Base-by-base conservation (phyloP, 208 protist species). In the Leishmania gerbilli region DNA sequence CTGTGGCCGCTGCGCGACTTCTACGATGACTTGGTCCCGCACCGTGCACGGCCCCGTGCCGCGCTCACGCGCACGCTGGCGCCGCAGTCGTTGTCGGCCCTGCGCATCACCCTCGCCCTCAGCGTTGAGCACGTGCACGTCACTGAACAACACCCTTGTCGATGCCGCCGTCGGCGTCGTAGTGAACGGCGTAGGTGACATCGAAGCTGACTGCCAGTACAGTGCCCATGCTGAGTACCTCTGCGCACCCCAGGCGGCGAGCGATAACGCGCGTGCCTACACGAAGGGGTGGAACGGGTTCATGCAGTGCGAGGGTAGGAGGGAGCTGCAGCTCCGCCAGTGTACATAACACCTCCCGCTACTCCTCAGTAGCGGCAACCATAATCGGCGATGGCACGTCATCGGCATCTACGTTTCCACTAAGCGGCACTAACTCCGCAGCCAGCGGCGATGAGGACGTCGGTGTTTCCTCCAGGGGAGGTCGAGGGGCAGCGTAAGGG, bases 11-110 rank as follows among this genome's bases (percentile, higher is more conserved):
- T 93, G 90, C 19, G 87, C 84, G 27, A 93, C 80, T 24, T 88
- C 85, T 19, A 96, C 84, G 0, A 87, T 76, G 37, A 96, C 89
- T n/a, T 80, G 83, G 69, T 94, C 91, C 2, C 91, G 88, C 56
- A 96, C 93, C 8, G 76, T 83, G 77, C 89, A 96, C 62, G 80
- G 79, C 80, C 91, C 86, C 6, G 2, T 27, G 9, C 62, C 11
- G 40, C 58, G 40, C 27, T 81, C 81, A 11, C 81, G 81, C 27
- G 69, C 11, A 1, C 45, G 15, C 60, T 60, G 69, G 31, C 31
- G 71, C 1, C 24, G 47, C 1, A 40, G 76, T 37, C 71, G 37
- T 11, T 34, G 68, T n/a, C 55, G n/a, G 9, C 51, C 7, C 72
- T 19, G 7, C 45, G 56, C 27, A 45, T 79, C 72, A 62, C 21